Evolutionary conservation across 495 filamentous ascomycete genomes (phyloP).

Genomic region (Aspergillus coremiiformis): DNA sequence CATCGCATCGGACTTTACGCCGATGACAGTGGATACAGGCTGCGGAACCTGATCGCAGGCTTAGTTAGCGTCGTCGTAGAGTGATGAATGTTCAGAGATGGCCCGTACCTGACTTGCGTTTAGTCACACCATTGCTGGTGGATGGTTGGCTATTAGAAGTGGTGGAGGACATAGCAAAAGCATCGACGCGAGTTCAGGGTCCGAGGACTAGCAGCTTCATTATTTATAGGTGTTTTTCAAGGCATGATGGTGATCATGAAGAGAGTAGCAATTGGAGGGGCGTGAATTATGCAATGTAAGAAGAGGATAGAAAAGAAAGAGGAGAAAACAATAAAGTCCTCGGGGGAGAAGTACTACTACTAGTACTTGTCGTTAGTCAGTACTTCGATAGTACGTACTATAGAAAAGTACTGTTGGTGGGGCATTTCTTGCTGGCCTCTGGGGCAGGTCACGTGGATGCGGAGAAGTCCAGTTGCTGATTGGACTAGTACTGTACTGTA

Average conservation of each 20-base stretch:
- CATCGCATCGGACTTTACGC: slow-evolving; percentile 44
- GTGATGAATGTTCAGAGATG: background rate
- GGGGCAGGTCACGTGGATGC: slow-evolving; percentile 2
- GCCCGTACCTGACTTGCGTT: slow-evolving; percentile 23
- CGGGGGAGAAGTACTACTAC: too few species aligned
- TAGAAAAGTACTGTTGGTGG: background rate
- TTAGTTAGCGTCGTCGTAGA: background rate
- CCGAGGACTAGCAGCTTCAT: slow-evolving; percentile 16
- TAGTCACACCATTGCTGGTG: slow-evolving; percentile 22
- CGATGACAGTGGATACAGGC: slow-evolving; percentile 44
- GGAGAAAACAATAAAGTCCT: slow-evolving; percentile 3
- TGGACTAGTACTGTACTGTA: too few species aligned
- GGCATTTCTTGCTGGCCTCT: background rate
- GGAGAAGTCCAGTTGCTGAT: background rate
- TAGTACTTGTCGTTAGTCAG: too few species aligned
- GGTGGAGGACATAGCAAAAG: slow-evolving; percentile 26
- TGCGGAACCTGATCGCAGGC: slow-evolving; percentile 27
- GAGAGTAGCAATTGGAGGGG: background rate
- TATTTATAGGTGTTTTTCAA: background rate
- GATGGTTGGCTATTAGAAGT: slow-evolving; percentile 17
- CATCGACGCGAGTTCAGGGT: slow-evolving; percentile 18
- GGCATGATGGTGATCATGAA: background rate
- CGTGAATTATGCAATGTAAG: background rate
- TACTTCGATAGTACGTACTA: too few species aligned
- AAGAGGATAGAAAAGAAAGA: slow-evolving; percentile 1